Percentiles rank a stretch among this genome's conserved stretches.
Conservation (phyloP, 108 stramenopile genomes). For the Aurantiochytrium sp. region DNA sequence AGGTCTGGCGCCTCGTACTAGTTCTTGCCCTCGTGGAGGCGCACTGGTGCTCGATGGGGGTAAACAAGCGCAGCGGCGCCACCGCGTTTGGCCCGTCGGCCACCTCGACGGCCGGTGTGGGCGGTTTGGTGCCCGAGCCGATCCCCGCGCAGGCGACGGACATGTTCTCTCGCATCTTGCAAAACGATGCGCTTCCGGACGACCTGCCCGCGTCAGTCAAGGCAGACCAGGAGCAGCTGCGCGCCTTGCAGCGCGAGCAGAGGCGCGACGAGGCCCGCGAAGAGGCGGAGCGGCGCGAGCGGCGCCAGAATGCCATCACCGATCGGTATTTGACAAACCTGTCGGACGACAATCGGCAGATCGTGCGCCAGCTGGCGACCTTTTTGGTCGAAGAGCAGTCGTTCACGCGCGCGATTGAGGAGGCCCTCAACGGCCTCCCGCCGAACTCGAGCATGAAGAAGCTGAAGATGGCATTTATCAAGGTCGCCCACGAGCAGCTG, state of each 20-base stretch:
- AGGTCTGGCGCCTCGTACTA: background rate
- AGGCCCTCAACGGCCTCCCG: background rate
- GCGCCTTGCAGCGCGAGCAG: background rate
- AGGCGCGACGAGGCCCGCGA: background rate
- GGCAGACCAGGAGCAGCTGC: background rate
- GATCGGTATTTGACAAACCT: background rate
- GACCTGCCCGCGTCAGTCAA: background rate
- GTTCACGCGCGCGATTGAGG: background rate
- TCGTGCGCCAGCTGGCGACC: background rate
- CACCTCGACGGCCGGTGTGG: background rate
- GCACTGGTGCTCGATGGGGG: background rate
- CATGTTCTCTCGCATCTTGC: background rate
- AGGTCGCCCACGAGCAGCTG: conserved; percentile 7
- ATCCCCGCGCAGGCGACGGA: background rate
- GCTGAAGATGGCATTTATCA: background rate
- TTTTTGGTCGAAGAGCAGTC: conserved; percentile 9
- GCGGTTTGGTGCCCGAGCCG: background rate
- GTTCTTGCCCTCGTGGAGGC: background rate
- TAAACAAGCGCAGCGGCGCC: background rate
- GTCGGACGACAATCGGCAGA: background rate
- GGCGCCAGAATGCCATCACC: background rate
- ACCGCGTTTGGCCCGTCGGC: background rate
- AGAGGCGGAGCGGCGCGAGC: background rate
- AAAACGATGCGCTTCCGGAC: background rate
- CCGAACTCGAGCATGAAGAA: background rate